Base-by-base conservation (phyloP, 495 filamentous ascomycete genomes). In the Trichoderma gamsii region DNA sequence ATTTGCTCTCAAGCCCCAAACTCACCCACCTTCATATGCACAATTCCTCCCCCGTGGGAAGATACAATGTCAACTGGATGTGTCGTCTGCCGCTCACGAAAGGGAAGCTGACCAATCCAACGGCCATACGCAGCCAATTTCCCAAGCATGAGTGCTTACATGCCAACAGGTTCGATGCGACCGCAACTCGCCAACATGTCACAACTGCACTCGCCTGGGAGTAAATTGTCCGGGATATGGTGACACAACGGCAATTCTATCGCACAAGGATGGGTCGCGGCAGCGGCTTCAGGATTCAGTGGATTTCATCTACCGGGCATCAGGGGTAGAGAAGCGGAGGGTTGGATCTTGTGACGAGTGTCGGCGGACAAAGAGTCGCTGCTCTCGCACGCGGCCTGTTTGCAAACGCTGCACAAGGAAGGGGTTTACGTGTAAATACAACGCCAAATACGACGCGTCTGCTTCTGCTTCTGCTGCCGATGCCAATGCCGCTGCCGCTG, bases 281-380 rank as follows among this genome's bases (percentile, higher is more conserved):
- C 56, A 61, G 25, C 56, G 27, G 4, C 27, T 61, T 18, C 56
- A 61, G 13, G 56, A 27, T 32, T 61, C 56, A 7, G 56, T 61
- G 27, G 56, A 61, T 9, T 21, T 21, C 23, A 68, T 68, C 35
- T 68, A 68, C 56, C 49, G 67, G 23, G 51, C 25, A 0, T 68
- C 67, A 16, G 49, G 56, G 6, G 51, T 68, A 13, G 67, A 63
- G 67, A 68, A 68, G 51, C 67, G 67, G 0, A 35, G 49, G 5
- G 67, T 68, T 23, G 67, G 75, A 11, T 79, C 76, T 16, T 79
- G 77, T 43, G 71, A 70, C 4, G 72, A 70, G n/a, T 79, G 76
- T 64, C 76, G 76, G n/a, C 41, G 67, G 13, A 72, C 71, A 3
- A 78, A 78, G 66, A 73, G 70, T 9, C 77, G 75, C 66, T 79